Conservation (phyloP, 176 grass and related monocot genomes). For the Pontederia crassipes region DNA sequence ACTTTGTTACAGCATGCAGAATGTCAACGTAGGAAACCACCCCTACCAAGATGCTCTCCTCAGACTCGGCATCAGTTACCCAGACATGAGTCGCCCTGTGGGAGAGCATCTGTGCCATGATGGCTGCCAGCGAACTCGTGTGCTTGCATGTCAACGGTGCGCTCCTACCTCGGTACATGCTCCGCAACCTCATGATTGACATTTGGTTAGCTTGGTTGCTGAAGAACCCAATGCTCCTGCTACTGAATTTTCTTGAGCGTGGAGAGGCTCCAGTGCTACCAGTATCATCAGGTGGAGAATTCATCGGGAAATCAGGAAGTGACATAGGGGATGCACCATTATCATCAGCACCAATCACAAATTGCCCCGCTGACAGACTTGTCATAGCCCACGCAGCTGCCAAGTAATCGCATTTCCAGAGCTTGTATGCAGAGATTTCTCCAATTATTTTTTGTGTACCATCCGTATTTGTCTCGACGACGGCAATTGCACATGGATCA, state of each 20-base stretch:
- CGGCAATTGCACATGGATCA: slow-evolving; percentile 64
- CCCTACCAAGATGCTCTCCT: slow-evolving; percentile 50
- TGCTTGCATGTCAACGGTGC: slow-evolving; percentile 56
- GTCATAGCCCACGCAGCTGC: slow-evolving; percentile 69
- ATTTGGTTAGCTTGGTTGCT: slow-evolving; percentile 34
- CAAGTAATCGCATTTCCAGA: slow-evolving; percentile 89
- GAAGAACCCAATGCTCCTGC: slow-evolving; percentile 80
- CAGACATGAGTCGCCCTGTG: slow-evolving; percentile 86
- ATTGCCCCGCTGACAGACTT: slow-evolving; percentile 73
- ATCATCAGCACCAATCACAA: slow-evolving; percentile 60
- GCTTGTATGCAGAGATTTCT: slow-evolving; percentile 84
- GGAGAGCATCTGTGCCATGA: slow-evolving; percentile 95
- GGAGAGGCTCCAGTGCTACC: slow-evolving; percentile 27
- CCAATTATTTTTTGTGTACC: slow-evolving; percentile 68
- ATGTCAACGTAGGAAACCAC: slow-evolving; percentile 80
- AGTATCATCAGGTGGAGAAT: slow-evolving; percentile 20
- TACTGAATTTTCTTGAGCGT: slow-evolving; percentile 61
- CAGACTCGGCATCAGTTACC: slow-evolving; percentile 55
- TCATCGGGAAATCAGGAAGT: slow-evolving; percentile 14
- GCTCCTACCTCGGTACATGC: slow-evolving; percentile 55
- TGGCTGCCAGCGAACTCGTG: slow-evolving; percentile 69
- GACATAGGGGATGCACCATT: slow-evolving; percentile 26
- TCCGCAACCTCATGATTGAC: slow-evolving; percentile 35
- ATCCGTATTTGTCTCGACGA: slow-evolving; percentile 42
- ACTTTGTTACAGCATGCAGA: slow-evolving; percentile 52